Percentiles rank a stretch among this genome's conserved stretches.
Evolutionary conservation across 2,329 filamentous ascomycete species (phyloP).

Genomic region (Dothideomycetes sp.): DNA sequence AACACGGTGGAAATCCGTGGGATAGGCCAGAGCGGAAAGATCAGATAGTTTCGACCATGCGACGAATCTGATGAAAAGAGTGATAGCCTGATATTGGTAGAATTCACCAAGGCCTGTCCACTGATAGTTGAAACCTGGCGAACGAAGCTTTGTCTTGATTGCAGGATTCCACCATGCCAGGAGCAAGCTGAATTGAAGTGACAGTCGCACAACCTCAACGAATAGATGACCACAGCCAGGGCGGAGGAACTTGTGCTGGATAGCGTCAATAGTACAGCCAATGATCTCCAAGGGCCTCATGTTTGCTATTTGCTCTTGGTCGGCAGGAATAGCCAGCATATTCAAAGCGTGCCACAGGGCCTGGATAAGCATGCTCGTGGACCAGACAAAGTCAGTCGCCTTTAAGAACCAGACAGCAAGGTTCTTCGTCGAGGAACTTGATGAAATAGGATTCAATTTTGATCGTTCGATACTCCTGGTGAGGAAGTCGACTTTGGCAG

Average conservation of each 20-base stretch:
- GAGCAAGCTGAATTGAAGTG: constrained; percentile 13
- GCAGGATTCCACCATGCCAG: constrained; percentile 24
- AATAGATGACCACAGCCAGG: constrained; percentile 14
- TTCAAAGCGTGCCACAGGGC: constrained; percentile 23
- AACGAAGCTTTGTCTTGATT: constrained; percentile 16
- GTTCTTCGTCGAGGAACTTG: neutral
- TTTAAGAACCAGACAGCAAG: constrained; percentile 9
- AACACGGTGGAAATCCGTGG: constrained; percentile 19
- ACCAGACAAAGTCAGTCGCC: constrained; percentile 32
- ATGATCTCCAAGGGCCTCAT: constrained; percentile 4
- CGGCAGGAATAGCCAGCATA: constrained; percentile 5
- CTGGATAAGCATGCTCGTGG: constrained; percentile 25
- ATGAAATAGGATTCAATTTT: constrained; percentile 10
- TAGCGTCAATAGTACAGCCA: constrained; percentile 11
- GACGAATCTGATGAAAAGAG: constrained; percentile 44
- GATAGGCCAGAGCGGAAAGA: constrained; percentile 4
- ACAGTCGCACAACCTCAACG: constrained; percentile 13
- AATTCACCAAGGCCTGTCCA: constrained; percentile 42
- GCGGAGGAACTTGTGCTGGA: constrained; percentile 11
- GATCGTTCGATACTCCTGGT: constrained; percentile 17
- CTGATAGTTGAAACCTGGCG: constrained; percentile 16
- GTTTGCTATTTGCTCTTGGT: constrained; percentile 7
- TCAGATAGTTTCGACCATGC: constrained; percentile 22
- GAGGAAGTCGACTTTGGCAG: constrained; percentile 60
- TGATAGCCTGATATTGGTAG: constrained; percentile 53